Evolutionary conservation across 2,329 filamentous ascomycete species (phyloP), one percentile per base, ranked within the genome.

Genomic region (Diaporthe eres): DNA sequence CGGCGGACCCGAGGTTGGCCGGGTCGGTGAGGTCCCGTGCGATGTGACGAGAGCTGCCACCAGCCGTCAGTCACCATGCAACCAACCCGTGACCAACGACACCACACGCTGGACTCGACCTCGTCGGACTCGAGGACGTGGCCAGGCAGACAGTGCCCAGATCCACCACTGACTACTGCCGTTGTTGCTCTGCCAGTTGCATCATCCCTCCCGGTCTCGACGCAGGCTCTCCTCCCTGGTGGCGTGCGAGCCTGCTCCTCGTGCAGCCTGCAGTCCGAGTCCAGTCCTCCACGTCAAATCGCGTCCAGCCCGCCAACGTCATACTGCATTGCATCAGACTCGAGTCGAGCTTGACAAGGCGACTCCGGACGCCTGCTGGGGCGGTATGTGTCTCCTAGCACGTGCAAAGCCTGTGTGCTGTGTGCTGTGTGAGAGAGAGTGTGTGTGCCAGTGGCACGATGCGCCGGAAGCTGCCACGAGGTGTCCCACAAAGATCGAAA

Each of bases 251-350:
- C 49, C 65, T 49, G 49, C 47, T 22, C 47, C 55, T 55, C 15
- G 31, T 51, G 58, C 75, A 72, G 39, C 55, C 53, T 65, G 73
- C 75, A 58, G 70, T 73, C 75, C 67, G 61, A 77, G 67, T 77
- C 75, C 75, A 70, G 49, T 53, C 47, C 65, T 53, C 47, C 65
- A 73, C 72, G 68, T 73, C 75, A 70, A 70, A 76, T 34, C 42
- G 51, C 49, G 34, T 28, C 28, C 58, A 44, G 37, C 34, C n/a
- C 31, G 58, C 42, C 49, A 71, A 77, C 75, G 75, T 77, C 75
- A 77, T 77, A 61, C 68, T 77, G 75, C 75, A 47, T 68, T 71
- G 44, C 37, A 25, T 19, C 55, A 47, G 22, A 19, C 34, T 34
- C 65, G 34, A 70, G 12, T 70, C 49, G 34, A 42, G 49, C 47